Conservation (phyloP, 2,329 filamentous ascomycete genomes). For the Claviceps pazoutovae region DNA sequence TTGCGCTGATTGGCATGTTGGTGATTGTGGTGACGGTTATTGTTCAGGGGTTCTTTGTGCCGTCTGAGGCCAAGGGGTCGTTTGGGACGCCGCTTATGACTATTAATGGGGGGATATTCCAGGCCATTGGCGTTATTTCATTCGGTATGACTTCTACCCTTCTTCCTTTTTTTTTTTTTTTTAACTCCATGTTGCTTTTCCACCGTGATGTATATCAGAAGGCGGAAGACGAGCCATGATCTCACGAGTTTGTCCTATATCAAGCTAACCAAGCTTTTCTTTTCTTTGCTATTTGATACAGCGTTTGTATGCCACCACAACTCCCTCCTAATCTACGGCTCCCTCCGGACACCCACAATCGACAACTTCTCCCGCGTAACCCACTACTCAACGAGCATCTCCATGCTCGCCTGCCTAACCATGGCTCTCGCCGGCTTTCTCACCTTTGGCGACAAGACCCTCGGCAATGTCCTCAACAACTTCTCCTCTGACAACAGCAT, state of each 20-base stretch:
- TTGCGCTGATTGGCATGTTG: constrained; percentile 85
- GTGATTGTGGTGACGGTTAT: constrained; percentile 82
- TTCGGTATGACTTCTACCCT: constrained; percentile 50
- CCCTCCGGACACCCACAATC: constrained; percentile 82
- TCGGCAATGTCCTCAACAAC: constrained; percentile 96
- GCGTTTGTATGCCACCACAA: constrained; percentile 77
- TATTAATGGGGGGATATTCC: constrained; percentile 81
- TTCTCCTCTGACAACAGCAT: constrained; percentile 81
- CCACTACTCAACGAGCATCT: constrained; percentile 82
- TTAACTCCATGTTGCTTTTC: not conserved
- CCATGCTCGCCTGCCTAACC: constrained; percentile 77
- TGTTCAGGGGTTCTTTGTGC: constrained; percentile 65
- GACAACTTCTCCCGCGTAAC: constrained; percentile 90
- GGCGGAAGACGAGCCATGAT: not conserved
- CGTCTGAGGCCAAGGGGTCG: constrained; percentile 55
- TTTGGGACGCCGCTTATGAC: constrained; percentile 57
- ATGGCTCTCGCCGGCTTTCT: constrained; percentile 86
- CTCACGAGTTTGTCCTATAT: not conserved
- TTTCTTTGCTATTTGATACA: constrained; percentile 7
- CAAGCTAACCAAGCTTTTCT: not conserved
- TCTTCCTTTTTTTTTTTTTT: too few species aligned
- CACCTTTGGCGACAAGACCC: constrained; percentile 79
- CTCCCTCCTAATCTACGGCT: constrained; percentile 93
- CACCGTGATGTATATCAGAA: not conserved
- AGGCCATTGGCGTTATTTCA: constrained; percentile 94